Percentiles rank a stretch among this genome's conserved stretches.
Conservation (phyloP, 179 eudicot species). For the Spergularia azorica region DNA sequence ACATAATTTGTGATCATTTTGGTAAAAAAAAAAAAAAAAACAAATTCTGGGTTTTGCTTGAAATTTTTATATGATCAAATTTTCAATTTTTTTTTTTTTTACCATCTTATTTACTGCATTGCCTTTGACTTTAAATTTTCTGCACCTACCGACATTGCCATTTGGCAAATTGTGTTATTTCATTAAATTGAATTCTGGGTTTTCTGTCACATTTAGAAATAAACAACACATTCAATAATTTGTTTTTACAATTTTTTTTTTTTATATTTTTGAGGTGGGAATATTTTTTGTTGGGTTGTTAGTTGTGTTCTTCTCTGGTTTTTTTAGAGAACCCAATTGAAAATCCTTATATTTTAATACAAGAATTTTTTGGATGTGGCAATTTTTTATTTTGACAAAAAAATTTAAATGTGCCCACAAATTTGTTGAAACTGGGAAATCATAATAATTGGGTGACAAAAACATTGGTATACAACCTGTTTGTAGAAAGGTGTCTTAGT, state of each 20-base stretch:
- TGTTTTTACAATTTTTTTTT: background rate
- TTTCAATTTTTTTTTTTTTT: background rate
- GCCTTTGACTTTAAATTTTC: constrained; percentile 12
- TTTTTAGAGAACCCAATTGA: constrained; percentile 25
- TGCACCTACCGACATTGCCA: constrained; percentile 1
- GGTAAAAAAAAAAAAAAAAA: background rate
- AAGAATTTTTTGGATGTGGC: no score
- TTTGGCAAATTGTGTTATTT: background rate
- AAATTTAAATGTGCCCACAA: background rate
- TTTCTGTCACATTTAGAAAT: background rate
- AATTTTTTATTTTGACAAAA: background rate
- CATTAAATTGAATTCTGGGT: constrained; percentile 7
- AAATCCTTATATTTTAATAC: constrained; percentile 1
- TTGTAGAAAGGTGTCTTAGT: constrained; percentile 18
- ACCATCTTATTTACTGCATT: background rate
- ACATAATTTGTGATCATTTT: background rate
- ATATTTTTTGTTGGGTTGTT: constrained; percentile 18
- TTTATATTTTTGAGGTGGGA: background rate
- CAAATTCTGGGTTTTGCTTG: background rate
- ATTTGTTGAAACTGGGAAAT: background rate
- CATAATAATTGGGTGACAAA: background rate
- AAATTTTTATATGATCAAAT: background rate
- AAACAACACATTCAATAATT: background rate
- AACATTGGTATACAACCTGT: background rate
- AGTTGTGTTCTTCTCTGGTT: constrained; percentile 21